phyloP scores from a whole-genome alignment of 75 land plant genomes.

The Cryptomeria japonica region DNA sequence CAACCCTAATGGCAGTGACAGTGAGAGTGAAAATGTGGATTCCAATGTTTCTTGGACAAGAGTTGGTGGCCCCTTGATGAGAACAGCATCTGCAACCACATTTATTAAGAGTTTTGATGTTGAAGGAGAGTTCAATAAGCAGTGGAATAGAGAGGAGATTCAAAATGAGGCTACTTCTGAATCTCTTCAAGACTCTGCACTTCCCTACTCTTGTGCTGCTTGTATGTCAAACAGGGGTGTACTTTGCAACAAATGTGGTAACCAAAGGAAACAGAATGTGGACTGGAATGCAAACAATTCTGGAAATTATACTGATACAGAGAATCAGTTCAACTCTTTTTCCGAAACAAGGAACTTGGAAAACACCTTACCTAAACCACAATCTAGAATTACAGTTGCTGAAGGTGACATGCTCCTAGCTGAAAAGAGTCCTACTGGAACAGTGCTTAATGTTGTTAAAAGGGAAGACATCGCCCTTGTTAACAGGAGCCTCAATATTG shows the following conservation, averaged over 20 bases:
- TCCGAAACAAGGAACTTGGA: constrained; percentile 21
- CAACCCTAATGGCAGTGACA: constrained; percentile 23
- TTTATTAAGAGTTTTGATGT: constrained; percentile 43
- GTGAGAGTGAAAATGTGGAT: constrained; percentile 19
- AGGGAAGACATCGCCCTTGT: constrained; percentile 35
- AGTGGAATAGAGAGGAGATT: not conserved
- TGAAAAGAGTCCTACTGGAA: constrained; percentile 49
- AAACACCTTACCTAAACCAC: constrained; percentile 10
- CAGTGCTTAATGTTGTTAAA: constrained; percentile 57
- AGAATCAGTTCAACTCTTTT: constrained; percentile 28
- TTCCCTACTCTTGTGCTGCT: not conserved
- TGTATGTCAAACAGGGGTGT: constrained; percentile 14
- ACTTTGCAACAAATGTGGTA: constrained; percentile 12
- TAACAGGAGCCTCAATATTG: constrained; percentile 15
- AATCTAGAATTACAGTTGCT: constrained; percentile 43
- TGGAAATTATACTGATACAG: constrained; percentile 25
- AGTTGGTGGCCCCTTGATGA: constrained; percentile 34
- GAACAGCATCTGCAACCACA: constrained; percentile 25
- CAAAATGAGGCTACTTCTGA: not conserved
- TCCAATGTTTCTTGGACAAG: constrained; percentile 27
- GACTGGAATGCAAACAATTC: constrained; percentile 9
- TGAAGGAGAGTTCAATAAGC: constrained; percentile 31
- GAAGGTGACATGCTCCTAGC: constrained; percentile 74
- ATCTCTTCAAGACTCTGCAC: not conserved
- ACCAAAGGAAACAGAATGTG: constrained; percentile 11